Conservation (phyloP, 768 basidiomycete species). For the Exidia glandulosa region DNA sequence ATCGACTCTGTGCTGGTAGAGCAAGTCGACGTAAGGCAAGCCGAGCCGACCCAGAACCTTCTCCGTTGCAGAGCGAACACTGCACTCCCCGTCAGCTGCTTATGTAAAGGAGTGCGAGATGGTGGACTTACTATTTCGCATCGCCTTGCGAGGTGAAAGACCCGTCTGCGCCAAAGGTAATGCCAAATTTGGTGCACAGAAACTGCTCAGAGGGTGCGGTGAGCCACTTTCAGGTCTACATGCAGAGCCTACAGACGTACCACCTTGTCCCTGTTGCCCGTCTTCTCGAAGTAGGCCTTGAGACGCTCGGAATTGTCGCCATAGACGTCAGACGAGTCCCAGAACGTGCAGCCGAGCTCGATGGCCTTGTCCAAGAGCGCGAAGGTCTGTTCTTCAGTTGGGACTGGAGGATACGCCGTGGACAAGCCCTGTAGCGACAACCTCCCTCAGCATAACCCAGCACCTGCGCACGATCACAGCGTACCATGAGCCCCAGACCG, state of each 20-base stretch:
- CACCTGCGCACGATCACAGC: too few relatives aligned
- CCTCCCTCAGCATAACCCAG: too few relatives aligned
- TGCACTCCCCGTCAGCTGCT: not conserved
- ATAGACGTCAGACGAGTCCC: slow-evolving; percentile 1
- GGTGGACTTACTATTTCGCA: not conserved
- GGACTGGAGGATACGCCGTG: too few relatives aligned
- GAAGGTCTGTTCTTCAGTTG: not conserved
- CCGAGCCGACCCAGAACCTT: not conserved
- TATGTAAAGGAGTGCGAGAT: not conserved
- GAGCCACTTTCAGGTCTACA: not conserved
- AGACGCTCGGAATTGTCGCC: slow-evolving; percentile 3
- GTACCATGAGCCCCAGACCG: slow-evolving; percentile 7
- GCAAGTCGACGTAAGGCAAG: slow-evolving; percentile 14
- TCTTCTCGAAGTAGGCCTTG: not conserved
- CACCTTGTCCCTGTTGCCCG: not conserved
- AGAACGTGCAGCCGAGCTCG: slow-evolving; percentile 2
- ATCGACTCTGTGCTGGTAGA: slow-evolving; percentile 25
- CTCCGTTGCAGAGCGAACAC: not conserved
- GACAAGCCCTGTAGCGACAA: too few relatives aligned
- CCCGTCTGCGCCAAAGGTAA: not conserved
- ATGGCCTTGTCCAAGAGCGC: not conserved
- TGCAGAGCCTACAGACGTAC: not conserved
- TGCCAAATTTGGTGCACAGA: slow-evolving; percentile 1
- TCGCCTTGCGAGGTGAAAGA: not conserved
- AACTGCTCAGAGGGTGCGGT: not conserved